Conservation (phyloP, 2,329 filamentous ascomycete species). For the Clonostachys byssicola region DNA sequence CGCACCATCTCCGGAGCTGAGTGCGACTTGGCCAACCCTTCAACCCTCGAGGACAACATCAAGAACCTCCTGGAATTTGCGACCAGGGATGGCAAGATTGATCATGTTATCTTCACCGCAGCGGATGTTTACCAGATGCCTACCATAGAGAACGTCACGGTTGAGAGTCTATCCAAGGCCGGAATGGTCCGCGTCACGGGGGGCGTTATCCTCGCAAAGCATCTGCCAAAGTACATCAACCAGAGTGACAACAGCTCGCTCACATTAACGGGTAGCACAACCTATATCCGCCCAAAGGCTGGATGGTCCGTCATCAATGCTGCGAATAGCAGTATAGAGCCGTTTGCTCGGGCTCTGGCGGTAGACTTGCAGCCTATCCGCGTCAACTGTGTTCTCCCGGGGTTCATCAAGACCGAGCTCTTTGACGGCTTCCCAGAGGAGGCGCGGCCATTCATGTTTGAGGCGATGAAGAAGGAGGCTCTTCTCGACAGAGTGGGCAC, state of each 20-base stretch:
- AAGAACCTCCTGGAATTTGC: conserved; percentile 41
- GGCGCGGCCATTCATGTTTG: neutral
- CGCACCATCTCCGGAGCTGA: conserved; percentile 11
- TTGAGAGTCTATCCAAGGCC: conserved; percentile 34
- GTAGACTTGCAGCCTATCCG: conserved; percentile 59
- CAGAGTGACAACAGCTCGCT: conserved; percentile 33
- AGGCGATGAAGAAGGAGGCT: neutral
- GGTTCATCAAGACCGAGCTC: conserved; percentile 43
- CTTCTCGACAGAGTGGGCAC: conserved; percentile 14
- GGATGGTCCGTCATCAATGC: conserved; percentile 44
- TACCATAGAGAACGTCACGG: conserved; percentile 4
- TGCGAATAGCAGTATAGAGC: conserved; percentile 45
- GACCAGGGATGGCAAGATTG: conserved; percentile 41
- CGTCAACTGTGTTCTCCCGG: conserved; percentile 59
- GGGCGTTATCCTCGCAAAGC: conserved; percentile 47
- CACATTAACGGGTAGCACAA: conserved; percentile 50
- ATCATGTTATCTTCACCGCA: conserved; percentile 56
- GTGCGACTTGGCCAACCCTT: conserved; percentile 9
- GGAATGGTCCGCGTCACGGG: conserved; percentile 45
- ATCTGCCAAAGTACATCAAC: conserved; percentile 19
- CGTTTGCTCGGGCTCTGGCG: conserved; percentile 51
- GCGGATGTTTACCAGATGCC: conserved; percentile 26
- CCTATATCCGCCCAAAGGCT: conserved; percentile 43
- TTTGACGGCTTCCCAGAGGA: conserved; percentile 8
- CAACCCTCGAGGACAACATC: conserved; percentile 27